phyloP scores from a whole-genome alignment of 2,329 filamentous ascomycete genomes.

The Aspergillus viridinutans region DNA sequence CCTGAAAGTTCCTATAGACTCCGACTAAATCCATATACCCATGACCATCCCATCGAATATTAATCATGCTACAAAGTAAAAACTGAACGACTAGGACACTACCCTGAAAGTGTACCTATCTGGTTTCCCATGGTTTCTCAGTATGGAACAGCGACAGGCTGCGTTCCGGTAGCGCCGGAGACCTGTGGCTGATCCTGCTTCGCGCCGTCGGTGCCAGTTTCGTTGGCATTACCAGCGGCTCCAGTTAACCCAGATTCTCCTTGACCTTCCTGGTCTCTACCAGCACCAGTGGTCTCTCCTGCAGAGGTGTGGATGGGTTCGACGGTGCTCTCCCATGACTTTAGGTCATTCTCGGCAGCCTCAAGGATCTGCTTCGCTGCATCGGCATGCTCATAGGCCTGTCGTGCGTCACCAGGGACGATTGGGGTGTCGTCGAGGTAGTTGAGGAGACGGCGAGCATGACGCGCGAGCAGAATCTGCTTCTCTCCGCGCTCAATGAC shows the following conservation, averaged over 20 bases:
- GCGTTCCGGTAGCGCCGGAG: constrained; percentile 1
- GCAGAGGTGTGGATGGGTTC: constrained; percentile 52
- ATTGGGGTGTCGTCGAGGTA: constrained; percentile 87
- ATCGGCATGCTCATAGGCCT: constrained; percentile 61
- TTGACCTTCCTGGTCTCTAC: constrained; percentile 5
- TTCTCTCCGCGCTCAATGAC: constrained; percentile 96
- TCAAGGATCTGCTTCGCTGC: constrained; percentile 82
- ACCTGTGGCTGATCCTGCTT: background rate
- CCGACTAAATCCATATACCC: background rate
- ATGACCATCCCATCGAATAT: background rate
- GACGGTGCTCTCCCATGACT: constrained; percentile 61
- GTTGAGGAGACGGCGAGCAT: constrained; percentile 78
- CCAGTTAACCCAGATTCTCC: background rate
- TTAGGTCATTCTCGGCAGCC: constrained; percentile 85
- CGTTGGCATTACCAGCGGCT: background rate
- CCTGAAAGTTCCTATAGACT: background rate
- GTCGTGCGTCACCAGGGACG: constrained; percentile 74
- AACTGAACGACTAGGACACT: background rate
- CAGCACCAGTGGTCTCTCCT: constrained; percentile 34
- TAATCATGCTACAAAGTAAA: background rate
- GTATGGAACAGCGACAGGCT: constrained; percentile 13
- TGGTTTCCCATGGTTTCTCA: background rate
- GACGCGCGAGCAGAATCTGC: constrained; percentile 87
- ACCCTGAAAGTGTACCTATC: background rate
- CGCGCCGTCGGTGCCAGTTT: background rate